These are phyloP conservation scores for Agaricus sinodeliciosus DNA, from an alignment of 768 basidiomycete genomes.

Conservation along the genomic window DNA sequence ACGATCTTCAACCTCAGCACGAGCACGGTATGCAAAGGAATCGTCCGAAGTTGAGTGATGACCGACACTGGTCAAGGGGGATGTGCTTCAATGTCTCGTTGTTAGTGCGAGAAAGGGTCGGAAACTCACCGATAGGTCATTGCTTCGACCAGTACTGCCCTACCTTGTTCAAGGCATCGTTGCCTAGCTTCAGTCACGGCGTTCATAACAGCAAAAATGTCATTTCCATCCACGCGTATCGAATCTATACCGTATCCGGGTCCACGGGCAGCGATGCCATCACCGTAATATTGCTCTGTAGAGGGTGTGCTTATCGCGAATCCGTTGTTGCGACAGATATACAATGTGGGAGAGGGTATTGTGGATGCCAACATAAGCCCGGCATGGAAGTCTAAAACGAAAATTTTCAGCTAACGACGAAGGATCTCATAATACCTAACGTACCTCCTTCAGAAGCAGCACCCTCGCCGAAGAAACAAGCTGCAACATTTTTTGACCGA, in stretches of 20 bases:
- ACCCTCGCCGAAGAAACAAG: constrained; percentile 91
- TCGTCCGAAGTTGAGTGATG: constrained; percentile 96
- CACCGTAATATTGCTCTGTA: constrained; percentile 84
- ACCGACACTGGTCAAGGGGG: constrained; percentile 51
- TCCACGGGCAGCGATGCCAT: constrained; percentile 88
- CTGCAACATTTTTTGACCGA: constrained; percentile 68
- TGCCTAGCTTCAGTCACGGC: constrained; percentile 68
- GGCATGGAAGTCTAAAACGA: constrained; percentile 74
- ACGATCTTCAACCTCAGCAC: constrained; percentile 86
- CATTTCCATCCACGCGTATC: constrained; percentile 91
- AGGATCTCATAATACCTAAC: constrained; percentile 10
- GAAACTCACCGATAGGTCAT: constrained; percentile 77
- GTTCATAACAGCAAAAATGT: constrained; percentile 75
- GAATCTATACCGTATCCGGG: constrained; percentile 92
- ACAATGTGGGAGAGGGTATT: constrained; percentile 67
- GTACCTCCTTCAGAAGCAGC: constrained; percentile 83
- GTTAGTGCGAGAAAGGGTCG: background rate
- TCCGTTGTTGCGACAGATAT: constrained; percentile 78
- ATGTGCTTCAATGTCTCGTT: background rate
- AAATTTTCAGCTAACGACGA: background rate
- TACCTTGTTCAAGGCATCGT: constrained; percentile 68
- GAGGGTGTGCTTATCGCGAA: constrained; percentile 94
- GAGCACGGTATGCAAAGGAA: constrained; percentile 86
- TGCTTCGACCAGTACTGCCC: constrained; percentile 81
- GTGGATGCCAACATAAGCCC: constrained; percentile 78